phyloP scores from a whole-genome alignment of 257 asterid genomes.

The Coffea eugenioides region DNA sequence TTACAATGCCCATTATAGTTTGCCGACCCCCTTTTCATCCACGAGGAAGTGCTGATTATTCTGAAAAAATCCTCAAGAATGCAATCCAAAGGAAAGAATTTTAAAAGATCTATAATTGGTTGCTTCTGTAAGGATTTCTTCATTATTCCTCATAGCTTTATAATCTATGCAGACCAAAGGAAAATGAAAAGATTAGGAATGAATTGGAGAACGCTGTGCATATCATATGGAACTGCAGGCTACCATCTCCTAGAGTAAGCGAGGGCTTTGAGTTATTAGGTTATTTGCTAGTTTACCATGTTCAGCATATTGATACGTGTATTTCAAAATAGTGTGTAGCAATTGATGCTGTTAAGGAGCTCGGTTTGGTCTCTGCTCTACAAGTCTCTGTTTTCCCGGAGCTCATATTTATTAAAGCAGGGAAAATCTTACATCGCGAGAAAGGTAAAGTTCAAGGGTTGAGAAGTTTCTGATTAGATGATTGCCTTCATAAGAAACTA shows the following conservation, averaged over 20 bases:
- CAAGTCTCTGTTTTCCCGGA: constrained; percentile 72
- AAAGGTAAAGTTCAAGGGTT: constrained; percentile 43
- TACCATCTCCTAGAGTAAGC: constrained; percentile 91
- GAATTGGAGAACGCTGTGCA: constrained; percentile 86
- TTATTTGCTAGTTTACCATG: neutral
- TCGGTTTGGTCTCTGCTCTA: constrained; percentile 69
- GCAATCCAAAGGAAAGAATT: too few relatives aligned
- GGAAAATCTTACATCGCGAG: constrained; percentile 83
- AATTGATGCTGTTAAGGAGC: constrained; percentile 75
- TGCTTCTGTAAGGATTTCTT: neutral
- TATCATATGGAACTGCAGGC: constrained; percentile 86
- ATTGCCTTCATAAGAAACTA: neutral
- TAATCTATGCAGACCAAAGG: constrained; percentile 66
- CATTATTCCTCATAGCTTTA: neutral
- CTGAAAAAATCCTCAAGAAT: too few relatives aligned
- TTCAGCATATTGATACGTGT: constrained; percentile 25
- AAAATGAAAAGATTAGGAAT: constrained; percentile 59
- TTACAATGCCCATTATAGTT: too few relatives aligned
- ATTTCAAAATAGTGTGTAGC: constrained; percentile 65
- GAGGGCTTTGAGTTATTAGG: constrained; percentile 10
- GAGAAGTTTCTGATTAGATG: neutral
- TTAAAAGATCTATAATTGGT: neutral
- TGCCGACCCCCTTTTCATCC: too few relatives aligned
- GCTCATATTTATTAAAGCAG: constrained; percentile 84
- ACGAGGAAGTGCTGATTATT: too few relatives aligned